phyloP scores from a whole-genome alignment of 495 filamentous ascomycete species.

The Saxophila tyrrhenica region DNA sequence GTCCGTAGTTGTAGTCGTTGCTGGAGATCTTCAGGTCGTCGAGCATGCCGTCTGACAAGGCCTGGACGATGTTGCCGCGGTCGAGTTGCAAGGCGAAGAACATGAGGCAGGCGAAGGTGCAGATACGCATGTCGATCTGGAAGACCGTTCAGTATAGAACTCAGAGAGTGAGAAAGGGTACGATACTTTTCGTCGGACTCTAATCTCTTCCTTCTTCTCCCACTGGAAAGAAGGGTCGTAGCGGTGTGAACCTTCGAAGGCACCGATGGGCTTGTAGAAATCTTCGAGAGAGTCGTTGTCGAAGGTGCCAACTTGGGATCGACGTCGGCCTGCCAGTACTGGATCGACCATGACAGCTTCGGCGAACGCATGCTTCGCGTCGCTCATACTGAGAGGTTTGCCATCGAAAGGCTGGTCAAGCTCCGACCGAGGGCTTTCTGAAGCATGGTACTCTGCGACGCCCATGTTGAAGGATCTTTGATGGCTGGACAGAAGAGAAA shows the following conservation, averaged over 20 bases:
- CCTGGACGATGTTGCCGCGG: constrained; percentile 14
- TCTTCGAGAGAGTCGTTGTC: not conserved
- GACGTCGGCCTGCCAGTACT: not conserved
- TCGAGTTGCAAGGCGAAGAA: constrained; percentile 38
- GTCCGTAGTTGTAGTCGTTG: constrained; percentile 37
- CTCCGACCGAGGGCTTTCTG: not conserved
- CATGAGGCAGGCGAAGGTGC: constrained; percentile 37
- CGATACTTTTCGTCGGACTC: constrained; percentile 45
- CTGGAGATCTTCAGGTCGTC: constrained; percentile 32
- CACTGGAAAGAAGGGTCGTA: constrained; percentile 65
- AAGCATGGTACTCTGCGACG: not conserved
- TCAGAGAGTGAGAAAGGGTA: constrained; percentile 70
- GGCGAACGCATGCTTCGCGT: not conserved
- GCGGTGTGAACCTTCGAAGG: constrained; percentile 60
- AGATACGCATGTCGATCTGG: constrained; percentile 33
- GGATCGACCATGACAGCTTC: not conserved
- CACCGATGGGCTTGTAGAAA: constrained; percentile 47
- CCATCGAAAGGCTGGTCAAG: not conserved
- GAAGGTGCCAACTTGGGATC: not conserved
- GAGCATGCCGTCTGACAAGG: constrained; percentile 28
- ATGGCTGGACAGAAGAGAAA: too few species aligned
- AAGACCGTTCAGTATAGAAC: constrained; percentile 53
- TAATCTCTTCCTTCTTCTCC: constrained; percentile 54
- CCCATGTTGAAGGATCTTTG: not conserved
- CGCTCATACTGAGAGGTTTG: not conserved